A percentile compares a stretch with the other conserved stretches of the same genome.
phyloP scores from a whole-genome alignment of 208 protist species.

The Herpetomonas tarakana region DNA sequence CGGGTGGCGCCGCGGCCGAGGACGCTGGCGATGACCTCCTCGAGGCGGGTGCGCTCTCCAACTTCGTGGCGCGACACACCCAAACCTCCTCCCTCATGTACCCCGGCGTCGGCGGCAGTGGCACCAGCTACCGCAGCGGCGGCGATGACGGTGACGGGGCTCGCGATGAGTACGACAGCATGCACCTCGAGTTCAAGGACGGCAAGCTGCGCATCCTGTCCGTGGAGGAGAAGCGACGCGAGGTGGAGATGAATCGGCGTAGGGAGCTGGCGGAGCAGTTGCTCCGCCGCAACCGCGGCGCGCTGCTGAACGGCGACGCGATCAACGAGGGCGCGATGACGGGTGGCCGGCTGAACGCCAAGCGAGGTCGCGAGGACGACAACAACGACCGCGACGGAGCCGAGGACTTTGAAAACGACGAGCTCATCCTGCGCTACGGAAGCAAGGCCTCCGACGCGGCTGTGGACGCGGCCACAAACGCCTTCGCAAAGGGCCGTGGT shows the following conservation, averaged over 20 bases:
- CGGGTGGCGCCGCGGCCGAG: constrained; percentile 38
- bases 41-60: constrained; percentile 67
- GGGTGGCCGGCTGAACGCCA: constrained; percentile 24
- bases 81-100: constrained; percentile 27
- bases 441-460: constrained; percentile 48
- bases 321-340: constrained; percentile 45
- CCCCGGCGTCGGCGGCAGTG: constrained; percentile 11
- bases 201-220: constrained; percentile 83
- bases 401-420: constrained; percentile 85
- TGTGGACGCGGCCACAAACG: constrained; percentile 23
- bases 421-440: constrained; percentile 72
- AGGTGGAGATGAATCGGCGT: constrained; percentile 45
- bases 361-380: constrained; percentile 57
- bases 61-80: constrained; percentile 61
- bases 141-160: constrained; percentile 15
- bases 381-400: constrained; percentile 1
- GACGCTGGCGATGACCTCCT: constrained; percentile 66
- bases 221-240: constrained; percentile 56
- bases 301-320: constrained; percentile 37
- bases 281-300: constrained; percentile 33
- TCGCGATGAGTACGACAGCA: constrained; percentile 67
- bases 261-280: constrained; percentile 70
- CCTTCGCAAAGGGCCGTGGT: constrained; percentile 22
- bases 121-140: neutral
- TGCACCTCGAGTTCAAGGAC: constrained; percentile 81